A percentile compares a stretch with the other conserved stretches of the same genome.
Conservation (phyloP, 306 rosid genomes). For the Geum urbanum region DNA sequence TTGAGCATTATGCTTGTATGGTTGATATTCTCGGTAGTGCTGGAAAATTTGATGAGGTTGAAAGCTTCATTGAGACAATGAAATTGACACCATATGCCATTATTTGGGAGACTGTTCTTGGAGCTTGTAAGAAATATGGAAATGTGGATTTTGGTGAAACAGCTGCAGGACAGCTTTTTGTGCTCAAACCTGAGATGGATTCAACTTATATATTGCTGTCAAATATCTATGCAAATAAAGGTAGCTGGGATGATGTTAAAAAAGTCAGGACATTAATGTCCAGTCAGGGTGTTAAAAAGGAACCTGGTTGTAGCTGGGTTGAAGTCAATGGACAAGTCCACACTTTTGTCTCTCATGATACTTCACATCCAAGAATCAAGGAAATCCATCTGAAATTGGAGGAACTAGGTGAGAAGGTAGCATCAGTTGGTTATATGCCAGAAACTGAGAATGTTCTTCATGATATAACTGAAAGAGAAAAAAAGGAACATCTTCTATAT, state of each 20-base stretch:
- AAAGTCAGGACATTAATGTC: constrained; percentile 35
- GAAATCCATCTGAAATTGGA: constrained; percentile 30
- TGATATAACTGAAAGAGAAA: constrained; percentile 28
- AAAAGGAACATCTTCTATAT: constrained; percentile 29
- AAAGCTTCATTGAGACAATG: constrained; percentile 30
- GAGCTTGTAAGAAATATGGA: constrained; percentile 35
- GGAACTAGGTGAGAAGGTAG: constrained; percentile 26
- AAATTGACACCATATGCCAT: constrained; percentile 29
- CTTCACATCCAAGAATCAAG: constrained; percentile 32
- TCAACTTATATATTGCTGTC: constrained; percentile 37
- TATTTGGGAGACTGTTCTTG: constrained; percentile 45
- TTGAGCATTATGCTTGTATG: constrained; percentile 42
- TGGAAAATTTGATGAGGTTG: constrained; percentile 38
- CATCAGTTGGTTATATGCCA: constrained; percentile 23
- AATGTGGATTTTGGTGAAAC: constrained; percentile 34
- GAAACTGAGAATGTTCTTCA: constrained; percentile 33
- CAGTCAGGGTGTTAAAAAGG: constrained; percentile 34
- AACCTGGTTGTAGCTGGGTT: constrained; percentile 48
- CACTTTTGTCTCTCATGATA: constrained; percentile 33
- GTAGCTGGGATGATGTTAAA: constrained; percentile 38
- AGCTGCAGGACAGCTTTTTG: constrained; percentile 37
- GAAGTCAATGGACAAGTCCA: constrained; percentile 35
- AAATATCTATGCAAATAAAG: constrained; percentile 34
- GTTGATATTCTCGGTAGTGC: constrained; percentile 42
- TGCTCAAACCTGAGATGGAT: constrained; percentile 36